Base-by-base conservation (phyloP, 176 grass and related monocot species). In the Avena sativa region DNA sequence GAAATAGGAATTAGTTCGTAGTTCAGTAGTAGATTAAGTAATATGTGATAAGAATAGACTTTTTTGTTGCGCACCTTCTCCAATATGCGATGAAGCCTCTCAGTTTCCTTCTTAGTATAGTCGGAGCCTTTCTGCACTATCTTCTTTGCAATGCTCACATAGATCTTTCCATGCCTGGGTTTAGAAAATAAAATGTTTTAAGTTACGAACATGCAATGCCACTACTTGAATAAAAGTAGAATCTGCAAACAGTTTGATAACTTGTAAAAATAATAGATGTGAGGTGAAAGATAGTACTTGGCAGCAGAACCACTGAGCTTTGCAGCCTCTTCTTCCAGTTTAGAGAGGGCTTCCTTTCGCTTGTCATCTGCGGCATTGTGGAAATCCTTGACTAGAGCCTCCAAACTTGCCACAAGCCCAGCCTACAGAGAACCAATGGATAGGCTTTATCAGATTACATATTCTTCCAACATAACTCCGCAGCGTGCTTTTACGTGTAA, bases 371-470 rank as follows among this genome's bases (percentile, higher is more conserved):
- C 77, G 1, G 97, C 92, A 90, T 17, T 82, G 8, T 94, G 26
- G 59, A 98, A 94, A 78, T 98, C 94, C 87, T 98, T 94, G 85
- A 94, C 97, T 53, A 90, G 92, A 88, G 90, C 58, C 87, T 92
- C 81, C 71, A 99, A 93, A 48, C 87, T 91, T 56, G 55, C 83
- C 9, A 96, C 80, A 74, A 94, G 36, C 62, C 97, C 97, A 90
- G 94, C 94, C 97, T 99, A 83, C 71, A 91, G 50, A 80, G 90
- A 90, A 30, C 47, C 30, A 65, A 93, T 34, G 11, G 66, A 82
- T 47, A 71, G 17, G 68, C 51, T 34, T 28, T 23, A 65, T 81
- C 50, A 84, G 36, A 32, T 28, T 52, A 44, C 2, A 13, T 58
- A 51, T 26, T 80, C 49, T 51, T 69, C 14, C 60, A 86, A 38